Evolutionary conservation across 768 basidiomycete genomes (phyloP), one percentile per base, ranked within the genome.

Genomic region (Rhizopogon vinicolor): DNA sequence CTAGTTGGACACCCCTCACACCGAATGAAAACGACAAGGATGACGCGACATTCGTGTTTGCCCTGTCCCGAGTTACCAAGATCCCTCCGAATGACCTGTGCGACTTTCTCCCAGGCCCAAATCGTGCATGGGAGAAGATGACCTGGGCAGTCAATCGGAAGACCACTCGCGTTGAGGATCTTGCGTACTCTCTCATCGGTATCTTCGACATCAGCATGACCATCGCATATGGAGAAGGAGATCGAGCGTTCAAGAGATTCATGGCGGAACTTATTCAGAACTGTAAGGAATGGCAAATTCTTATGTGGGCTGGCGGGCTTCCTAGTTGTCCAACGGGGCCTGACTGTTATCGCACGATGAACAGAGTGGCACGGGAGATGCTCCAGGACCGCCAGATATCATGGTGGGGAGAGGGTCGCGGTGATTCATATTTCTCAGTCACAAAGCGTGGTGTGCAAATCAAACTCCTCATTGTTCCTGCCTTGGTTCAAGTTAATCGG

Each of bases 171-270:
- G 39, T 44, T 19, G 62, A 62, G 41, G 62, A 63, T 42, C 42
- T 39, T n/a, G 58, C 61, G 12, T 62, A 63, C 43, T 60, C 54
- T 7, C 51, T 63, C 41, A 45, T 55, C 31, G 60, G 58, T 14
- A 41, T 63, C 19, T 59, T 63, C 18, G 53, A 62, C 41, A 48
- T 58, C 25, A 50, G 46, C 33, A 42, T 63, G 14, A 41, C 57
- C 2, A 53, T 63, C 18, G 51, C 52, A 31, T 63, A 63, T 45
- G 62, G 62, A 22, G 60, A 59, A 41, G 62, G 62, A 29, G 41
- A 29, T 35, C 54, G 51, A 18, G 62, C 62, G 2, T 63, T 62
- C 42, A 29, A 56, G 44, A 41, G 62, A 39, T 50, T 63, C n/a
- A 52, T 53, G 52, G 52, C 33, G 7, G 42, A 54, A 44, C 31